A percentile compares a stretch with the other conserved stretches of the same genome.
Conservation (phyloP, 2,329 filamentous ascomycete species). For the Monosporascus sp. region DNA sequence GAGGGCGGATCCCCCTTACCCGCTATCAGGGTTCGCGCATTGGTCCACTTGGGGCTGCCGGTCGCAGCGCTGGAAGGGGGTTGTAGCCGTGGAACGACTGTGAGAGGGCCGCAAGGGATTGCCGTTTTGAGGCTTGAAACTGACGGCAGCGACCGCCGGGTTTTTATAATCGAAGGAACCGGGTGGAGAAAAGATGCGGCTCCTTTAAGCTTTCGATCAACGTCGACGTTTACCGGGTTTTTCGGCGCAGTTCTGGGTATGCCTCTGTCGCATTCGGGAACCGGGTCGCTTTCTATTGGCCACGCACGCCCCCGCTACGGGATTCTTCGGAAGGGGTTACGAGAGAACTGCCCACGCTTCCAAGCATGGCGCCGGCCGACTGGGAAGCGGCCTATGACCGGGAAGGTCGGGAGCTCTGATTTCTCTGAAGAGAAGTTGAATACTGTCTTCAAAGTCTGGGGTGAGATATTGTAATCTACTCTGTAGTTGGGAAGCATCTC, state of each 20-base stretch:
- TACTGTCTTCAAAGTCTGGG: too few relatives aligned
- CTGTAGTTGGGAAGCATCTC: too few relatives aligned
- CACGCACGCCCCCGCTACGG: constrained; percentile 19
- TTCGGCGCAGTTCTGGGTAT: constrained; percentile 10
- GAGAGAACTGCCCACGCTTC: not conserved
- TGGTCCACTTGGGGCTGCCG: too few relatives aligned
- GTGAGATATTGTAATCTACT: too few relatives aligned
- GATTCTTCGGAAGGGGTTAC: constrained; percentile 23
- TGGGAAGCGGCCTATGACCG: not conserved
- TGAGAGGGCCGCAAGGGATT: not conserved
- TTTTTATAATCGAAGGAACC: constrained; percentile 16
- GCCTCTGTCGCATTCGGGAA: constrained; percentile 11
- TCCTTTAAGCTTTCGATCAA: constrained; percentile 24
- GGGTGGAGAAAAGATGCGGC: constrained; percentile 27
- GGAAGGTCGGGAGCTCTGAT: not conserved
- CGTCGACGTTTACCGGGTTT: constrained; percentile 22
- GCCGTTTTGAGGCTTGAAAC: constrained; percentile 10
- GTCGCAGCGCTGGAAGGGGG: too few relatives aligned
- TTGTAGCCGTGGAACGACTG: constrained; percentile 1
- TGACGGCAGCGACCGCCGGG: constrained; percentile 11
- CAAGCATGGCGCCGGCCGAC: not conserved
- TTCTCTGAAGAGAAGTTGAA: not conserved
- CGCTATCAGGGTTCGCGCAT: too few relatives aligned
- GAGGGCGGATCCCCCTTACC: not conserved
- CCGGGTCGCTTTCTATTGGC: constrained; percentile 19